Percentiles rank a stretch among this genome's conserved stretches.
phyloP scores from a whole-genome alignment of 1,139 yeast species.

The Suhomyces coccinellae region DNA sequence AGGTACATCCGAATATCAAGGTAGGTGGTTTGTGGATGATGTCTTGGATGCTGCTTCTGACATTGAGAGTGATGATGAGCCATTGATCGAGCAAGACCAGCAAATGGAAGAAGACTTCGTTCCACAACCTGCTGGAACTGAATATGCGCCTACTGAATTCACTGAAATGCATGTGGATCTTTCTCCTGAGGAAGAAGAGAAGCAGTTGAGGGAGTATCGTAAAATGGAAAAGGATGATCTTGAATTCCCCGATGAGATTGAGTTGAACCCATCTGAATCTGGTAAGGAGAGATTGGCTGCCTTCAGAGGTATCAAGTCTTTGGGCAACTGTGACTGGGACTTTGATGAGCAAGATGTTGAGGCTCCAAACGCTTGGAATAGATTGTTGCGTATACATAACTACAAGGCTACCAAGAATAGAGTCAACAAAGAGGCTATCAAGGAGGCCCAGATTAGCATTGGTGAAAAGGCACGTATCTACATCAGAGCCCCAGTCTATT shows the following conservation, averaged over 20 bases:
- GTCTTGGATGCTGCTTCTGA: slow-evolving; percentile 51
- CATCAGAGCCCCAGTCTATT: slow-evolving; percentile 59
- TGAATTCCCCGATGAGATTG: slow-evolving; percentile 95
- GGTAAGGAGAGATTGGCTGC: slow-evolving; percentile 73
- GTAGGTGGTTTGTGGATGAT: slow-evolving; percentile 81
- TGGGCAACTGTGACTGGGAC: slow-evolving; percentile 85
- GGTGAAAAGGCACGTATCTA: slow-evolving; percentile 66
- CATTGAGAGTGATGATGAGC: slow-evolving; percentile 51
- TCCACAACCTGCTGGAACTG: slow-evolving; percentile 23
- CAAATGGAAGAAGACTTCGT: slow-evolving; percentile 25
- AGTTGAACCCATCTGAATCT: slow-evolving; percentile 70
- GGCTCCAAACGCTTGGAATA: slow-evolving; percentile 76
- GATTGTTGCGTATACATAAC: slow-evolving; percentile 72
- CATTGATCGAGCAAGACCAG: slow-evolving; percentile 26
- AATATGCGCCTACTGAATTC: slow-evolving; percentile 46
- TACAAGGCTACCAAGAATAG: slow-evolving; percentile 77
- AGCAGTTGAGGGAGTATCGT: slow-evolving; percentile 71
- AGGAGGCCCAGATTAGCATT: slow-evolving; percentile 58
- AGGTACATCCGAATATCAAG: slow-evolving; percentile 93
- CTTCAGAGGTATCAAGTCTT: slow-evolving; percentile 84
- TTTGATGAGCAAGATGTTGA: slow-evolving; percentile 76
- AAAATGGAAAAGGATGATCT: slow-evolving; percentile 75
- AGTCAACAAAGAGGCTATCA: slow-evolving; percentile 59
- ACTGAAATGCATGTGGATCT: slow-evolving; percentile 72
- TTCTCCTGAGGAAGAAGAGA: slow-evolving; percentile 78